These are phyloP conservation scores for Septoria linicola DNA, from an alignment of 2,329 filamentous ascomycete species.

Conservation along the genomic window DNA sequence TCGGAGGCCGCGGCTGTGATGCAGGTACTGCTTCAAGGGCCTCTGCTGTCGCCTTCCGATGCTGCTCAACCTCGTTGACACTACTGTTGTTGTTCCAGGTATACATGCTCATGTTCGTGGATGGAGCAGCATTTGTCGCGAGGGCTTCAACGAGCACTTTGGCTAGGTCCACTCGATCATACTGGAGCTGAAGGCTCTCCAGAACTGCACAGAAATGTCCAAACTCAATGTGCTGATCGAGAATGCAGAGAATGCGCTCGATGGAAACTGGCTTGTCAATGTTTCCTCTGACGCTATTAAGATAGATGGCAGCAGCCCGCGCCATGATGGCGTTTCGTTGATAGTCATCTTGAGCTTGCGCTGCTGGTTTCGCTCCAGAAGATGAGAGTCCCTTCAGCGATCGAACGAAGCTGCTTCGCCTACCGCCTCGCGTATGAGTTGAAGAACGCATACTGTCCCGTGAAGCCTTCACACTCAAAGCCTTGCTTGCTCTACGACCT, in stretches of 20 bases:
- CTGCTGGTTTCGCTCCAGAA: not conserved
- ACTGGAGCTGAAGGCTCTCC: slow-evolving; percentile 21
- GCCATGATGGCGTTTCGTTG: slow-evolving; percentile 24
- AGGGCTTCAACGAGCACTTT: slow-evolving; percentile 26
- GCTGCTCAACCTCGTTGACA: slow-evolving; percentile 12
- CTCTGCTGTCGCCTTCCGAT: slow-evolving; percentile 15
- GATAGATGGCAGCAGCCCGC: slow-evolving; percentile 25
- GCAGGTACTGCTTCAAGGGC: slow-evolving; percentile 12
- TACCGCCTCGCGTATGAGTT: slow-evolving; percentile 1
- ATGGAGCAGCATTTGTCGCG: slow-evolving; percentile 1
- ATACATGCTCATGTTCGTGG: slow-evolving; percentile 6
- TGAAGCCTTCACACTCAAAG: not conserved
- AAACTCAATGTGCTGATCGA: slow-evolving; percentile 26
- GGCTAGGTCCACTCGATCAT: slow-evolving; percentile 27
- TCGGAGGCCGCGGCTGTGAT: not conserved
- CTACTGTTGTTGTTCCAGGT: slow-evolving; percentile 1
- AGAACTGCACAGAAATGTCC: slow-evolving; percentile 26
- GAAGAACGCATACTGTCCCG: slow-evolving; percentile 6
- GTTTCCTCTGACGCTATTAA: slow-evolving; percentile 26
- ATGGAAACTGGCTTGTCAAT: slow-evolving; percentile 23
- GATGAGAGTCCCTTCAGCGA: slow-evolving; percentile 11
- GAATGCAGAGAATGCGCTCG: slow-evolving; percentile 23
- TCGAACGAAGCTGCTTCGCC: slow-evolving; percentile 6
- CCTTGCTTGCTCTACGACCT: slow-evolving; percentile 1
- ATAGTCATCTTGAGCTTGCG: slow-evolving; percentile 4